Percentiles rank a stretch among this genome's conserved stretches.
These are phyloP conservation scores for Boletus edulis DNA, from an alignment of 768 basidiomycete species.

Conservation along the genomic window DNA sequence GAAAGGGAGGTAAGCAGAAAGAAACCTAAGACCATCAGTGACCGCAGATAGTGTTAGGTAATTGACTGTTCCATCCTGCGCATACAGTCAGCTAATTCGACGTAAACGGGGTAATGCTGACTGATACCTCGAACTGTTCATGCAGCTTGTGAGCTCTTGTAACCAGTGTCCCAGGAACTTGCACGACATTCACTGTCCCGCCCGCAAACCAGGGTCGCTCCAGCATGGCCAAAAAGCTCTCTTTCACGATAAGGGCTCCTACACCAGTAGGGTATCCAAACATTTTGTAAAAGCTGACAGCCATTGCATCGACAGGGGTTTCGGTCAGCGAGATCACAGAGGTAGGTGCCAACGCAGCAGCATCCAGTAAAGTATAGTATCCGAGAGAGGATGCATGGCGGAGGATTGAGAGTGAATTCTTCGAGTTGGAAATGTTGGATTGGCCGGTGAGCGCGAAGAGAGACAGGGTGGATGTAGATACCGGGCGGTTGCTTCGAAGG, in stretches of 20 bases:
- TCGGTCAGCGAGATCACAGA: conserved; percentile 64
- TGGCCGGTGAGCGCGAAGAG: conserved; percentile 77
- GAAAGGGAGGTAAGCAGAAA: conserved; percentile 76
- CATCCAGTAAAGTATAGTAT: conserved; percentile 76
- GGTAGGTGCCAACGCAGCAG: conserved; percentile 76
- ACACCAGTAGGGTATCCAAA: conserved; percentile 86
- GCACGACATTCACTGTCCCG: conserved; percentile 79
- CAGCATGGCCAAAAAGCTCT: conserved; percentile 57
- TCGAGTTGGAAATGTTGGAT: conserved; percentile 80
- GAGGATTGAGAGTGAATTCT: conserved; percentile 64
- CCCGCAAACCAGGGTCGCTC: conserved; percentile 84
- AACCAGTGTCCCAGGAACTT: conserved; percentile 71
- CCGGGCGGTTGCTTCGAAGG: conserved; percentile 48
- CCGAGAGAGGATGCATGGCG: conserved; percentile 64
- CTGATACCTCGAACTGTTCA: conserved; percentile 74
- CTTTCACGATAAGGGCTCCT: conserved; percentile 74
- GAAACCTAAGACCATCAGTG: conserved; percentile 73
- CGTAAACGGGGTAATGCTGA: conserved; percentile 1
- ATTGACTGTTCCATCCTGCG: conserved; percentile 82
- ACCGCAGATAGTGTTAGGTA: conserved; percentile 76
- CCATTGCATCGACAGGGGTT: conserved; percentile 76
- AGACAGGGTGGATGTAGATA: conserved; percentile 38
- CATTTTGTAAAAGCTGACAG: conserved; percentile 87
- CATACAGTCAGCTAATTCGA: conserved; percentile 9
- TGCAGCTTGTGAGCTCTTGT: conserved; percentile 57